Evolutionary conservation across 2,329 filamentous ascomycete genomes (phyloP), one percentile per base, ranked within the genome.

Genomic region (Nothomitra cinnamomea): DNA sequence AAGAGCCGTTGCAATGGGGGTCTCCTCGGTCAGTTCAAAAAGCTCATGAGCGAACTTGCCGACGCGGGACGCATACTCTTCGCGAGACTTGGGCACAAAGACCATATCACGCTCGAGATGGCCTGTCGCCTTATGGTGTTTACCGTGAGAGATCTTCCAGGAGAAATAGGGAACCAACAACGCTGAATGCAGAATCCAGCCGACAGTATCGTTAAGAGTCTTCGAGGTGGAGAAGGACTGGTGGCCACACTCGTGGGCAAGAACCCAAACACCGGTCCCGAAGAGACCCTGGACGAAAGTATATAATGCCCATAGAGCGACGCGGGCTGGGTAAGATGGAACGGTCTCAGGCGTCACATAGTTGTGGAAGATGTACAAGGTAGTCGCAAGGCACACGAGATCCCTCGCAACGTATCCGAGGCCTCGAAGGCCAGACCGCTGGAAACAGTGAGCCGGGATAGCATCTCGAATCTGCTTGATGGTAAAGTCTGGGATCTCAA

Each of bases 101-200:
- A 96, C 92, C 92, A 98, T 98, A 71, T 98, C 92, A 61, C 90
- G 87, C 72, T 94, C 88, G 72, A 98, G 82, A 76, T 98, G 80
- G 62, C 89, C 92, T 40, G 92, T 98, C 59, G 89, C 88, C 79
- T 96, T 96, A 85, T 98, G 92, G 76, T 98, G 92, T 80, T 95
- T 95, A 74, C 87, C 85, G 74, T 98, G 92, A 60, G 88, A 95
- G 71, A 96, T 89, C 74, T 98, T 94, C 92, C 92, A 98, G 66
- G 87, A 94, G 75, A 95, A 98, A 75, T 96, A 98, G 21, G 92
- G 92, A 50, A 98, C 90, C 54, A 95, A 76, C 40, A 95, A 80
- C 45, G 80, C 69, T 38, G 89, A 95, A 74, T 96, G 90, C 61
- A 87, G 79, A 66, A 95, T 69, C 86, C 87, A 95, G 63, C 90